phyloP scores from a whole-genome alignment of 2,329 filamentous ascomycete species.

The Orbilia javanica region DNA sequence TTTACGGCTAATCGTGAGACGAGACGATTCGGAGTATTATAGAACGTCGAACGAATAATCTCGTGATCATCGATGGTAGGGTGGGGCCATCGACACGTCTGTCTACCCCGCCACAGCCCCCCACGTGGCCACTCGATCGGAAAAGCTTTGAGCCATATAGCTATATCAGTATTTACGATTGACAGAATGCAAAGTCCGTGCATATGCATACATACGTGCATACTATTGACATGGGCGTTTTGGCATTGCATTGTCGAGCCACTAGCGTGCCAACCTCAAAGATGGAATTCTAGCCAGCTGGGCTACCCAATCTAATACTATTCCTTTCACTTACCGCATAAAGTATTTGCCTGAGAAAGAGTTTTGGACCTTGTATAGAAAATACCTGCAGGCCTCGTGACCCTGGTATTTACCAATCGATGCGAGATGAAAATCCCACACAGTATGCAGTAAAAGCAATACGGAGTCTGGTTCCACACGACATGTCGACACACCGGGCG shows the following conservation, averaged over 20 bases:
- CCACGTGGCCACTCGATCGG: no score
- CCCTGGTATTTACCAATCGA: not conserved
- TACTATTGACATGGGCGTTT: not conserved
- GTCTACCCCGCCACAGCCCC: no score
- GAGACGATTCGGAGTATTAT: no score
- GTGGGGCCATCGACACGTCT: no score
- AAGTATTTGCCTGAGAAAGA: not conserved
- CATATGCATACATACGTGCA: constrained; percentile 12
- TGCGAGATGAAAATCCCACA: not conserved
- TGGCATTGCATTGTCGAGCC: not conserved
- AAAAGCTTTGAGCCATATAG: not conserved
- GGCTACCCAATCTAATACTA: not conserved
- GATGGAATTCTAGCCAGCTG: not conserved
- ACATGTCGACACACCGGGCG: constrained; percentile 3
- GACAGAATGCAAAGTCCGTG: not conserved
- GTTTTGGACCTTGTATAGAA: constrained; percentile 10
- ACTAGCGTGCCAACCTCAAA: not conserved
- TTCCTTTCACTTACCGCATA: not conserved
- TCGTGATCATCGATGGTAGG: no score
- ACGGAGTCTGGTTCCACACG: not conserved
- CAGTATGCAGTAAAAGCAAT: not conserved
- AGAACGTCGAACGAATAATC: no score
- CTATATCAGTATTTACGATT: not conserved
- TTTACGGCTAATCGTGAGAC: no score
- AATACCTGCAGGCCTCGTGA: not conserved